Conservation (phyloP, 176 grass and related monocot genomes). For the Juncus effusus region DNA sequence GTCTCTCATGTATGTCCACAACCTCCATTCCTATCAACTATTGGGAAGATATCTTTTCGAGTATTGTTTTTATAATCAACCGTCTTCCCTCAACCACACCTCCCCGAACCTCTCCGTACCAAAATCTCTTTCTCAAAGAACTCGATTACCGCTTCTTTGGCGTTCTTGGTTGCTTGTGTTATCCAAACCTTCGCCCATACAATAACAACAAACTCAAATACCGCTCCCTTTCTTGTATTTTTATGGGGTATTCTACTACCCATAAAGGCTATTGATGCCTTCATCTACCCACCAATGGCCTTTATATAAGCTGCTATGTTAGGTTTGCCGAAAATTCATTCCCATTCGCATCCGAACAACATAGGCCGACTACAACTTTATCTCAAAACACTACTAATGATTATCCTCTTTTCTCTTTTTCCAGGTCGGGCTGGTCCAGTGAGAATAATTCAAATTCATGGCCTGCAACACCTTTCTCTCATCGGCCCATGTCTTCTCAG, state of each 20-base stretch:
- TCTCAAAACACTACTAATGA: too few species aligned
- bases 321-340: background rate
- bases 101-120: background rate
- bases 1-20: background rate
- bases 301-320: background rate
- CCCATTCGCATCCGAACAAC: background rate
- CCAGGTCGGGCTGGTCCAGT: too few species aligned
- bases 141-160: background rate
- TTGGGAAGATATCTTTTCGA: background rate
- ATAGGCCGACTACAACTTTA: too few species aligned
- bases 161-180: background rate
- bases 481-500: too few species aligned
- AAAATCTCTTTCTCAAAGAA: background rate
- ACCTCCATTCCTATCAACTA: background rate
- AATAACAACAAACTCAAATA: background rate
- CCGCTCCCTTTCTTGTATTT: background rate
- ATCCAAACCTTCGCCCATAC: background rate
- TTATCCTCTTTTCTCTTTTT: too few species aligned
- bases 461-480: too few species aligned
- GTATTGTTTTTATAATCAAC: constrained; percentile 4
- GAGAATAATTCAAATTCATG: too few species aligned
- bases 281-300: background rate
- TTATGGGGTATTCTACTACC: background rate
- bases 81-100: background rate
- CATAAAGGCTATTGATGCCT: background rate